Percentiles rank a stretch among this genome's conserved stretches.
These are phyloP conservation scores for Penicillium verhagenii DNA, from an alignment of 495 filamentous ascomycete genomes.

Conservation along the genomic window DNA sequence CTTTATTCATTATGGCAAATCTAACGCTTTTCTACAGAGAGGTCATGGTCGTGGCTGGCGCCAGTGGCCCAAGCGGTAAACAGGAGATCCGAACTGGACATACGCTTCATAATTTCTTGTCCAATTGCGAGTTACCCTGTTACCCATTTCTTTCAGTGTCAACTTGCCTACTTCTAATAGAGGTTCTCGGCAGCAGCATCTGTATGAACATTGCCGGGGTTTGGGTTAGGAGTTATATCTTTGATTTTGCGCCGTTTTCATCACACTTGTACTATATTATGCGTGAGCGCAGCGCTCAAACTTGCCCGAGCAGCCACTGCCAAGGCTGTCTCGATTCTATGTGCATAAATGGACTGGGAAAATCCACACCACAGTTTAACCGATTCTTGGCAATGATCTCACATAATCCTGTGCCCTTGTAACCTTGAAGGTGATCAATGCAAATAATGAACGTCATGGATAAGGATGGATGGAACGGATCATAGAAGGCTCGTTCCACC, in stretches of 20 bases:
- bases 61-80: slow-evolving; percentile 72
- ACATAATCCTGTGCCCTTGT: not conserved
- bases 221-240: slow-evolving; percentile 33
- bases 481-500: too few relatives aligned
- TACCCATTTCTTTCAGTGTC: slow-evolving; percentile 27
- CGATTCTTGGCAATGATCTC: not conserved
- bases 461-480: too few relatives aligned
- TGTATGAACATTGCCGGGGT: slow-evolving; percentile 35
- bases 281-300: not conserved
- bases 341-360: not conserved
- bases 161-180: slow-evolving; percentile 20
- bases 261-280: slow-evolving; percentile 23
- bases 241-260: slow-evolving; percentile 14
- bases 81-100: slow-evolving; percentile 1
- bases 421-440: not conserved
- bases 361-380: not conserved
- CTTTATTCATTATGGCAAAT: not conserved
- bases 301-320: not conserved
- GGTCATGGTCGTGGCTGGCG: slow-evolving; percentile 89
- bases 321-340: not conserved
- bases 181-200: slow-evolving; percentile 11
- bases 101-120: slow-evolving; percentile 5
- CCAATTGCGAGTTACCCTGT: slow-evolving; percentile 4
- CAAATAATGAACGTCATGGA: too few relatives aligned
- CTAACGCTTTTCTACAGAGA: slow-evolving; percentile 52